A percentile compares a stretch with the other conserved stretches of the same genome.
phyloP scores from a whole-genome alignment of 2,329 filamentous ascomycete genomes.

The Fusarium devonianum region DNA sequence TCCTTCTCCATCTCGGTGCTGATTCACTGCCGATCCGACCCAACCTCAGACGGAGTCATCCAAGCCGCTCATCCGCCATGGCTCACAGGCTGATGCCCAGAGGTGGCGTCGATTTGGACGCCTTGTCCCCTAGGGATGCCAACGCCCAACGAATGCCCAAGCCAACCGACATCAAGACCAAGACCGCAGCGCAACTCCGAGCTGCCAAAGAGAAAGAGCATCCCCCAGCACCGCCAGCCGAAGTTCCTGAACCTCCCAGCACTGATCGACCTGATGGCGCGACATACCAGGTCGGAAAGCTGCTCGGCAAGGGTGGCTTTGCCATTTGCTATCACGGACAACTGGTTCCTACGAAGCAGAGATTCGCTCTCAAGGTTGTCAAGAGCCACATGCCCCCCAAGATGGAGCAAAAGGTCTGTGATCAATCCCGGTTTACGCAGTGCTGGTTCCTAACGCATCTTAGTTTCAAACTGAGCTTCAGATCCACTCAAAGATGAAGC shows the following conservation, averaged over 20 bases:
- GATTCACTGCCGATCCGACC: slow-evolving; percentile 5
- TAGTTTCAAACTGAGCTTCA: slow-evolving; percentile 85
- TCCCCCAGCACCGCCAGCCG: slow-evolving; percentile 67
- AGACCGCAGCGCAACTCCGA: slow-evolving; percentile 60
- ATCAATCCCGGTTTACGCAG: neutral
- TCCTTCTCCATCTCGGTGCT: slow-evolving; percentile 2
- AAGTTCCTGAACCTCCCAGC: slow-evolving; percentile 69
- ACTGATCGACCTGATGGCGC: slow-evolving; percentile 73
- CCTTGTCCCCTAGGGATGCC: slow-evolving; percentile 69
- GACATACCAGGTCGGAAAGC: slow-evolving; percentile 75
- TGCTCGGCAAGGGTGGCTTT: slow-evolving; percentile 83
- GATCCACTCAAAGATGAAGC: slow-evolving; percentile 97
- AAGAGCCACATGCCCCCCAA: slow-evolving; percentile 83
- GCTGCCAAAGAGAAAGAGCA: slow-evolving; percentile 71
- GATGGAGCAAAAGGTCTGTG: slow-evolving; percentile 79
- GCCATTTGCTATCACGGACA: slow-evolving; percentile 81
- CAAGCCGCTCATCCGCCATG: slow-evolving; percentile 45
- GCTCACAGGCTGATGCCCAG: slow-evolving; percentile 58
- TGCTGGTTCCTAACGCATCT: slow-evolving; percentile 23
- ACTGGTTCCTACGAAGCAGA: slow-evolving; percentile 69
- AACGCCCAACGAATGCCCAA: slow-evolving; percentile 65
- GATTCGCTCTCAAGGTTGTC: slow-evolving; percentile 82
- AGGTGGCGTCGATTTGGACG: slow-evolving; percentile 65
- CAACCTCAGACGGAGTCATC: slow-evolving; percentile 3
- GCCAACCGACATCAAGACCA: slow-evolving; percentile 58